A percentile compares a stretch with the other conserved stretches of the same genome.
phyloP scores from a whole-genome alignment of 179 eudicot species.

The Beta macrorhiza region DNA sequence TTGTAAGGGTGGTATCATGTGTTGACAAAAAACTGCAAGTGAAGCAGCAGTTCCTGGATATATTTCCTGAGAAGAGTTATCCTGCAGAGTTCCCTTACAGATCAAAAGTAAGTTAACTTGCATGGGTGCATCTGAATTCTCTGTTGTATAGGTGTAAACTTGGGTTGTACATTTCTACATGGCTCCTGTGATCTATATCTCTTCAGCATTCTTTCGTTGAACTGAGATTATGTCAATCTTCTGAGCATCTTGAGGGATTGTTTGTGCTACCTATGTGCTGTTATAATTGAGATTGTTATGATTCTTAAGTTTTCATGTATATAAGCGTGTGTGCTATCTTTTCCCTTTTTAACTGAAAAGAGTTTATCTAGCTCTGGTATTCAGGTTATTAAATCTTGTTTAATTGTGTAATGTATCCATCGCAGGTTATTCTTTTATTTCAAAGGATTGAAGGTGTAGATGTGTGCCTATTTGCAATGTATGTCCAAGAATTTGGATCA shows the following conservation, averaged over 20 bases:
- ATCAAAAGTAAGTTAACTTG: conserved; percentile 63
- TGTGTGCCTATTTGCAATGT: conserved; percentile 84
- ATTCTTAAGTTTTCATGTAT: neutral
- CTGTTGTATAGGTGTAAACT: neutral
- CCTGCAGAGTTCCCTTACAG: conserved; percentile 76
- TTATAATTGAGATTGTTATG: neutral
- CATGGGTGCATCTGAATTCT: no score
- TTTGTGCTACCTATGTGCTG: neutral
- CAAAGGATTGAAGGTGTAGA: conserved; percentile 86
- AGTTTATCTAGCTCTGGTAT: neutral
- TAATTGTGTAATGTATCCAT: conserved; percentile 8
- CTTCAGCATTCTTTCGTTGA: no score
- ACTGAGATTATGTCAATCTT: no score
- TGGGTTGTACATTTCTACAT: neutral
- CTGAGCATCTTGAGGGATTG: neutral
- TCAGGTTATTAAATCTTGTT: neutral
- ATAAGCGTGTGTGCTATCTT: neutral
- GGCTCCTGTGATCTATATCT: neutral
- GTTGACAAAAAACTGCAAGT: conserved; percentile 67
- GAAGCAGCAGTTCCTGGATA: conserved; percentile 69
- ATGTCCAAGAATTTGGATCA: conserved; percentile 89
- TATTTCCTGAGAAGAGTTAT: conserved; percentile 59
- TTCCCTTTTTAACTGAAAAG: neutral
- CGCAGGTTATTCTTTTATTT: conserved; percentile 78
- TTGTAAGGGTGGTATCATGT: conserved; percentile 76